These are phyloP conservation scores for Penicillium sp. DNA, from an alignment of 2,329 filamentous ascomycete genomes.

Conservation along the genomic window DNA sequence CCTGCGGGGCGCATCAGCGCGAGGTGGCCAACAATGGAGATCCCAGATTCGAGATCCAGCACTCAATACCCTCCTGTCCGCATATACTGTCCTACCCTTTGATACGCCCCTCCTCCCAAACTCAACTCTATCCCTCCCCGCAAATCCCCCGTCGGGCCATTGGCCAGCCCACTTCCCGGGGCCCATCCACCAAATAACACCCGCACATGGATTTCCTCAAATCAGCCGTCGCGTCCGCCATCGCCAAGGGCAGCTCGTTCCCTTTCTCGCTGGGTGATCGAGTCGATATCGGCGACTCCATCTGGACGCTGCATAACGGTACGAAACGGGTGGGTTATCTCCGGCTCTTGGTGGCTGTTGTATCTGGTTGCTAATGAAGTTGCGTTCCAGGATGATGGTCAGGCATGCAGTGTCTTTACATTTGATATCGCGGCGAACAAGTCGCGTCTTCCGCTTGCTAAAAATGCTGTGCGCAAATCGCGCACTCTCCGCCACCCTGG, in stretches of 20 bases:
- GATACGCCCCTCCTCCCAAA: background rate
- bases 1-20: conserved; percentile 5
- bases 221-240: conserved; percentile 92
- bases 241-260: conserved; percentile 89
- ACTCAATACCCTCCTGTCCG: background rate
- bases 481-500: conserved; percentile 90
- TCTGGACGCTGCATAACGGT: conserved; percentile 95
- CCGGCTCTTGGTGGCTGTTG: background rate
- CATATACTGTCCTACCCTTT: background rate
- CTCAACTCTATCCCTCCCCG: background rate
- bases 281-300: conserved; percentile 86
- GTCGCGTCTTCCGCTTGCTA: conserved; percentile 76
- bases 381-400: conserved; percentile 74
- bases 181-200: conserved; percentile 4
- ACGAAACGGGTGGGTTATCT: conserved; percentile 66
- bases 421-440: conserved; percentile 84
- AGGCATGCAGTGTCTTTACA: conserved; percentile 91
- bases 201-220: conserved; percentile 88
- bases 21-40: background rate
- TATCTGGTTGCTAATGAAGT: conserved; percentile 11
- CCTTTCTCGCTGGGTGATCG: conserved; percentile 89
- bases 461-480: conserved; percentile 89
- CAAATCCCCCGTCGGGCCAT: background rate
- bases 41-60: background rate
- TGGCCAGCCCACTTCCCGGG: conserved; percentile 4